Evolutionary conservation across 371 early-diverging fungal species (phyloP), one percentile per base, ranked within the genome.

Genomic region (Mucor ambiguus): DNA sequence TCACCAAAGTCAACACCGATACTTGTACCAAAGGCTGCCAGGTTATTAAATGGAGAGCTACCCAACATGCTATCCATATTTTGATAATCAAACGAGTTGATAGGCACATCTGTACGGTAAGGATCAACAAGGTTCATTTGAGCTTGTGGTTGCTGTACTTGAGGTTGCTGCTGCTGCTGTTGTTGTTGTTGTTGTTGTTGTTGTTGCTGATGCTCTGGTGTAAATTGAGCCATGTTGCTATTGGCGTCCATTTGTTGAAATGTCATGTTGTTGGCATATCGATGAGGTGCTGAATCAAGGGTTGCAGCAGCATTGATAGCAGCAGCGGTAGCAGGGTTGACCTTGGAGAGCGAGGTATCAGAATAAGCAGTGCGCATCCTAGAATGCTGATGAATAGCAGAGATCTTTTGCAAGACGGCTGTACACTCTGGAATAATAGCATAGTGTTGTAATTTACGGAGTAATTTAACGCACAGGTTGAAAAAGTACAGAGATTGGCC

Each of bases 401-500:
- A 43, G 4, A 69, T 60, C 24, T 64, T 43, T 24, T 56, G 33
- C 38, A 69, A 56, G n/a, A 69, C 33, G 24, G 69, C 46, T 8
- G 69, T 32, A 14, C 57, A 48, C 48, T 69, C 65, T 33, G 69
- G 69, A 37, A 69, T 57, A 18, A 57, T 24, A 2, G 65, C 57
- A 28, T 54, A 38, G 22, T 35, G 60, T 48, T 61, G 55, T 11
- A 69, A 22, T 14, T 48, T 64, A 4, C 60, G 48, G 4, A 69
- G 33, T 2, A 69, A 8, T 4, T 35, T 18, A 7, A 60, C 14
- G n/a, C 64, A 57, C 10, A 30, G 38, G 24, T 64, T 46, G 30
- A 60, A 61, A 16, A 64, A 54, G 7, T 61, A 14, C n/a, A 24
- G 20, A 12, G 69, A 69, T 56, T 69, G 65, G 7, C 46, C 58